Evolutionary conservation across 2,329 filamentous ascomycete genomes (phyloP).

Genomic region (Chlorencoelia australis): DNA sequence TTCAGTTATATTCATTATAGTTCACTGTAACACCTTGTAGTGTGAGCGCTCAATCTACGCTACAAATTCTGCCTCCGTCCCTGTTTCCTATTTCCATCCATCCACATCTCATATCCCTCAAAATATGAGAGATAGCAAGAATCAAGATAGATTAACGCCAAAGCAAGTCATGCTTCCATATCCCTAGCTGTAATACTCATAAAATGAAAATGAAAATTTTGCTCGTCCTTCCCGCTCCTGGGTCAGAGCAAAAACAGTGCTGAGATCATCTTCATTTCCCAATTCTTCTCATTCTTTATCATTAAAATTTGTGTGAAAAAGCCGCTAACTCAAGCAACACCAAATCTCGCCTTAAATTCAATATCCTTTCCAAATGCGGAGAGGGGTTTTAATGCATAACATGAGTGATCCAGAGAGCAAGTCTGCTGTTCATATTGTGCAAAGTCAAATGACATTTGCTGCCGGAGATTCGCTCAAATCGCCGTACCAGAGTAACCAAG

Average conservation of each 20-base stretch:
- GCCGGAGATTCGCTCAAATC: slow-evolving; percentile 21
- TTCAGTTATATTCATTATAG: too few relatives aligned
- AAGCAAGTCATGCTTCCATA: slow-evolving; percentile 6
- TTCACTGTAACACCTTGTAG: too few relatives aligned
- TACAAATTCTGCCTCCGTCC: background rate
- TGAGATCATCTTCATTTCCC: slow-evolving; percentile 7
- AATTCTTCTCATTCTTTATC: slow-evolving; percentile 7
- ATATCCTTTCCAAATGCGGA: slow-evolving; percentile 8
- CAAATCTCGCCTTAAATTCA: slow-evolving; percentile 8
- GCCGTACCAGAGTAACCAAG: slow-evolving; percentile 10
- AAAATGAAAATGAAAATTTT: slow-evolving; percentile 7
- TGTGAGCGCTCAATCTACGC: too few relatives aligned
- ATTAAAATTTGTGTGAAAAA: slow-evolving; percentile 9
- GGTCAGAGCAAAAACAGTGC: slow-evolving; percentile 4
- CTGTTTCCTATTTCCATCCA: background rate
- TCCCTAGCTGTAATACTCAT: slow-evolving; percentile 1
- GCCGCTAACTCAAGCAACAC: slow-evolving; percentile 4
- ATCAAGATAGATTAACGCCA: slow-evolving; percentile 3
- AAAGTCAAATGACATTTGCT: slow-evolving; percentile 4
- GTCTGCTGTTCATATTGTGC: slow-evolving; percentile 4
- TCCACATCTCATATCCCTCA: background rate
- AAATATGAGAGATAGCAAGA: slow-evolving; percentile 1
- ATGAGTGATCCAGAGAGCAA: slow-evolving; percentile 4
- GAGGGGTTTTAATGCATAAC: slow-evolving; percentile 14
- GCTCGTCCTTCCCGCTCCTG: slow-evolving; percentile 6